phyloP scores from a whole-genome alignment of 768 basidiomycete species.

The Russula sp. region DNA sequence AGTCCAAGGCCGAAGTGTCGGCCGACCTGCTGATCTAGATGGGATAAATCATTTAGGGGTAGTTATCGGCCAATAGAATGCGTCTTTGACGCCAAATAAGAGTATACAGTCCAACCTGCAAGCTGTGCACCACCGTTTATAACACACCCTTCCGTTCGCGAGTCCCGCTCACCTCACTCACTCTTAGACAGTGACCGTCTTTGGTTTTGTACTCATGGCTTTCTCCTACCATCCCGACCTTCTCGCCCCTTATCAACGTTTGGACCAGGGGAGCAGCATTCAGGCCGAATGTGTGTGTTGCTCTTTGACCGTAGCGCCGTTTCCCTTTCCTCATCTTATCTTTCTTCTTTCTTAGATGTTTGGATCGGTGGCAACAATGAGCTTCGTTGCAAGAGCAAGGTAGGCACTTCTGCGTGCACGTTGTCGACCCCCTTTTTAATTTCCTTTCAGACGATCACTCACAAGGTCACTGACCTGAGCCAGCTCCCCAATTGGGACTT shows the following conservation, averaged over 20 bases:
- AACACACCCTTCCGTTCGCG: too few species aligned
- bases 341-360: conserved; percentile 55
- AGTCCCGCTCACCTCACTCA: not conserved
- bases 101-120: not conserved
- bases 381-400: conserved; percentile 94
- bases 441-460: conserved; percentile 64
- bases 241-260: conserved; percentile 81
- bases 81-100: not conserved
- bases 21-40: not conserved
- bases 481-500: conserved; percentile 98
- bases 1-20: not conserved
- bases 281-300: conserved; percentile 80
- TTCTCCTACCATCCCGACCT: conserved; percentile 66
- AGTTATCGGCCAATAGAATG: conserved; percentile 12
- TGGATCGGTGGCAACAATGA: conserved; percentile 97
- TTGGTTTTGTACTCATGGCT: conserved; percentile 3
- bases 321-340: conserved; percentile 16
- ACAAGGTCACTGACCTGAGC: conserved; percentile 80
- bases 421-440: conserved; percentile 6
- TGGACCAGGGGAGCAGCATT: conserved; percentile 85
- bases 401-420: conserved; percentile 31
- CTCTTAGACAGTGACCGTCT: not conserved
- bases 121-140: not conserved
- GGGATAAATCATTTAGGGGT: not conserved
- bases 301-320: not conserved